Evolutionary conservation across 306 rosid genomes (phyloP), one percentile per base, ranked within the genome.

Genomic region (Quercus rubra): DNA sequence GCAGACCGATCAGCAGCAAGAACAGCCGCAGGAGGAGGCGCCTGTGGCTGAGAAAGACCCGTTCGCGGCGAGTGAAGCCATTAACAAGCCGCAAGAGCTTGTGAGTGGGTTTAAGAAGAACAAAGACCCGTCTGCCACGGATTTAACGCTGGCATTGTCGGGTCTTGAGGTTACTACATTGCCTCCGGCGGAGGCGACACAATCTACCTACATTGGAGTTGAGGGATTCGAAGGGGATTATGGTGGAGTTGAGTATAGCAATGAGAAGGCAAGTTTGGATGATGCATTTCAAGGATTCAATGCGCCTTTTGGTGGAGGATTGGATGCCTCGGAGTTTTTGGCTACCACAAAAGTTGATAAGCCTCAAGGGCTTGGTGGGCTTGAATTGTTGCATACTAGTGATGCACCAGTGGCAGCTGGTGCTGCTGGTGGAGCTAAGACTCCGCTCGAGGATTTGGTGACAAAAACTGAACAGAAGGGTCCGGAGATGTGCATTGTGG

Each of bases 201-300:
- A 93, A 72, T 91, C 97, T 1, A 93, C 98, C 1, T 95, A 89
- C 23, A 93, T 95, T 31, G 94, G 89, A 9, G 97, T 95, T 1
- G 99, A 95, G 80, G 99, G 98, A 73, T 95, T 95, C 83, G 98
- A 95, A 90, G 99, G 99, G 73, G 81, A 91, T 71, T 95, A 95
- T 13, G 98, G 99, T 57, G 99, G 98, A 52, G 94, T 95, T n/a
- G 97, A 91, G 79, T 95, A 93, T 84, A 87, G 94, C 51, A 84
- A 77, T 3, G 96, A 95, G 55, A 93, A 95, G 67, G 88, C 92
- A 78, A 80, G 96, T 10, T 78, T 93, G 41, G 92, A 90, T 18
- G 99, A 95, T 81, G 88, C 97, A 79, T 95, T 95, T 82, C 97
- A 95, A 81, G 90, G 96, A 31, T 89, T 95, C 82, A 91, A 86